A percentile compares a stretch with the other conserved stretches of the same genome.
phyloP scores from a whole-genome alignment of 225 moss, liverwort and hornwort species.

The Pleurozium schreberi region DNA sequence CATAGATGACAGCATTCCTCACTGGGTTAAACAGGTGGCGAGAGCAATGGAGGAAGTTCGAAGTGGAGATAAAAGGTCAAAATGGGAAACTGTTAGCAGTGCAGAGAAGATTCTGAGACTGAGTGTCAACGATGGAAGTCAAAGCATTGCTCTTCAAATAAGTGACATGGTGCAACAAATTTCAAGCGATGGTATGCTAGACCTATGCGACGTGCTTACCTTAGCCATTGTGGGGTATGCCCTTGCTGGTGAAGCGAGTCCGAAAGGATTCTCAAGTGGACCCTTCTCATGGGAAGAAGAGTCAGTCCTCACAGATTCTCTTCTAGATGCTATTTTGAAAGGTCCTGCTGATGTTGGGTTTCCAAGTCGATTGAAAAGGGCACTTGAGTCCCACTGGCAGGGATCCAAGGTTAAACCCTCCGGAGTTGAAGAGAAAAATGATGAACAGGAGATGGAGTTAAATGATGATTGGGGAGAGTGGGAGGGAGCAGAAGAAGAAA shows the following conservation, averaged over 20 bases:
- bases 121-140: constrained; percentile 68
- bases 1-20: neutral
- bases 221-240: constrained; percentile 86
- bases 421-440: neutral
- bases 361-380: constrained; percentile 47
- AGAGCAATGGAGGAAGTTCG: constrained; percentile 66
- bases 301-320: constrained; percentile 59
- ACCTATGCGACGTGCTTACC: constrained; percentile 66
- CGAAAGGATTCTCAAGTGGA: constrained; percentile 40
- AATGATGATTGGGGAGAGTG: constrained; percentile 80
- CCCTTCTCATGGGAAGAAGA: constrained; percentile 95
- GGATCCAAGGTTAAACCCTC: constrained; percentile 2
- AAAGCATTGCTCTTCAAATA: constrained; percentile 80
- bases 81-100: constrained; percentile 76
- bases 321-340: constrained; percentile 62
- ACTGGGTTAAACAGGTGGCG: constrained; percentile 32
- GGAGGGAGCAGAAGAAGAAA: constrained; percentile 61
- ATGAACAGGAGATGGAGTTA: constrained; percentile 3
- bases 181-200: constrained; percentile 44
- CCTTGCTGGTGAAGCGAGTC: constrained; percentile 70
- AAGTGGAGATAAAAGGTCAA: constrained; percentile 35
- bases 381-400: constrained; percentile 44
- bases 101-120: constrained; percentile 80
- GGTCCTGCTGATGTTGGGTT: constrained; percentile 53
- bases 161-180: constrained; percentile 81